These are phyloP conservation scores for Pseudocercospora macadamiae DNA, from an alignment of 2,329 filamentous ascomycete species.

Conservation along the genomic window DNA sequence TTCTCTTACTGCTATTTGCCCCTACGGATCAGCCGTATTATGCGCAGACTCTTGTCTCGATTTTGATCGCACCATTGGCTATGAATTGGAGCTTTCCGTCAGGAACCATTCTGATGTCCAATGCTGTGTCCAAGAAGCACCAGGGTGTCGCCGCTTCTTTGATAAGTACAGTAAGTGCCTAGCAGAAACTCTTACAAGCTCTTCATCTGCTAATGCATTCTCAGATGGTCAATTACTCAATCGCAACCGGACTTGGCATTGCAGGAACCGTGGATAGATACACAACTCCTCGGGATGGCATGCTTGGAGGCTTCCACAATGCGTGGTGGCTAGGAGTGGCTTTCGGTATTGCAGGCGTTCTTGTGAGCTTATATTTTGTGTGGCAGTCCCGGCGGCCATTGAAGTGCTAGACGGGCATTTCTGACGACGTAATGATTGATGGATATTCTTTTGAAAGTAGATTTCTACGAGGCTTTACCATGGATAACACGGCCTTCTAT, in stretches of 20 bases:
- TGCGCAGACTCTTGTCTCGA: constrained; percentile 62
- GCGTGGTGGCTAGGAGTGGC: constrained; percentile 33
- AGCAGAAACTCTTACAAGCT: neutral
- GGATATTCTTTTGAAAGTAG: neutral
- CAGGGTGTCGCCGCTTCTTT: constrained; percentile 58
- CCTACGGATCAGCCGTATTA: constrained; percentile 64
- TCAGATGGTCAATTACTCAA: constrained; percentile 35
- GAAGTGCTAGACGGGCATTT: neutral
- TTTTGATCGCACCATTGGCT: constrained; percentile 53
- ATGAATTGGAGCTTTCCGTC: constrained; percentile 70
- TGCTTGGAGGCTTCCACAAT: constrained; percentile 27
- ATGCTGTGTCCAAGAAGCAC: constrained; percentile 49
- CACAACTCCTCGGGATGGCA: constrained; percentile 19
- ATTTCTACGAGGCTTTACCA: neutral
- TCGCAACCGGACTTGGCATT: constrained; percentile 29
- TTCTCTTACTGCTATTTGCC: constrained; percentile 45
- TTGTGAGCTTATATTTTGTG: constrained; percentile 29
- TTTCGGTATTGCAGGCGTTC: constrained; percentile 25
- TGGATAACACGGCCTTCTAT: neutral
- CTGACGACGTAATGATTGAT: constrained; percentile 7
- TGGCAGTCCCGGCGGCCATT: neutral
- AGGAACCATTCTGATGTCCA: constrained; percentile 61
- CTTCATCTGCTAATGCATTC: constrained; percentile 2
- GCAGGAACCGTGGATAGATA: constrained; percentile 29
- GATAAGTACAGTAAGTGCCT: constrained; percentile 53